Percentiles rank a stretch among this genome's conserved stretches.
These are phyloP conservation scores for Boletus pseudopeckii DNA, from an alignment of 768 basidiomycete genomes.

Conservation along the genomic window DNA sequence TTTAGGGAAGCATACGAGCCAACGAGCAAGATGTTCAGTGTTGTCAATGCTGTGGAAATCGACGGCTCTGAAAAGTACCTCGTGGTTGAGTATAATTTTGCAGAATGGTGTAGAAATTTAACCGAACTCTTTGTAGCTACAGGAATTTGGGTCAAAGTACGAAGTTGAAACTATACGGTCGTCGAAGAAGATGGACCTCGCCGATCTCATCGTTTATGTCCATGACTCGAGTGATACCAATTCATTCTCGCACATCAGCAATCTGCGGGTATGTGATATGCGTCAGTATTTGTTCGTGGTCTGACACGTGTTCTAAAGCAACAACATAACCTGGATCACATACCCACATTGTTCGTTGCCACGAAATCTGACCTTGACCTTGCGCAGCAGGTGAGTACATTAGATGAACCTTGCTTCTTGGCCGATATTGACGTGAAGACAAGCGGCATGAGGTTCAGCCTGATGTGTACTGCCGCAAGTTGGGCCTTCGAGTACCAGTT, in stretches of 20 bases:
- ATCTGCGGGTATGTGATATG: constrained; percentile 67
- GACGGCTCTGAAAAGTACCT: constrained; percentile 94
- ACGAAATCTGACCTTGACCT: constrained; percentile 98
- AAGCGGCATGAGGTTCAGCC: constrained; percentile 98
- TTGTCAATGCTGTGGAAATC: constrained; percentile 94
- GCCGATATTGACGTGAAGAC: constrained; percentile 11
- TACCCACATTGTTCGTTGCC: constrained; percentile 96
- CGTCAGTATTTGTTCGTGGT: not conserved
- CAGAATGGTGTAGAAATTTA: constrained; percentile 34
- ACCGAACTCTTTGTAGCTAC: constrained; percentile 54
- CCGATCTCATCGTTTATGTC: constrained; percentile 93
- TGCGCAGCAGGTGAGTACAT: constrained; percentile 72
- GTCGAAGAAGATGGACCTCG: constrained; percentile 85
- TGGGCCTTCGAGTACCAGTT: constrained; percentile 90
- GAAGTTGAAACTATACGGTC: constrained; percentile 88
- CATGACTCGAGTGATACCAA: constrained; percentile 98
- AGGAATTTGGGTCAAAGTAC: constrained; percentile 96
- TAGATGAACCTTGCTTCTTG: not conserved
- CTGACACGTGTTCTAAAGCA: constrained; percentile 53
- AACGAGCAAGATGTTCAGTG: constrained; percentile 84
- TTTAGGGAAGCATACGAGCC: constrained; percentile 77
- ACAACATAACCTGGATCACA: constrained; percentile 94
- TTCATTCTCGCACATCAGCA: constrained; percentile 97
- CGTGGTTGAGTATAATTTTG: constrained; percentile 59
- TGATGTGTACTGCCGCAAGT: constrained; percentile 89